A percentile compares a stretch with the other conserved stretches of the same genome.
These are phyloP conservation scores for Dissophora ornata DNA, from an alignment of 192 early-diverging fungal genomes.

Conservation along the genomic window DNA sequence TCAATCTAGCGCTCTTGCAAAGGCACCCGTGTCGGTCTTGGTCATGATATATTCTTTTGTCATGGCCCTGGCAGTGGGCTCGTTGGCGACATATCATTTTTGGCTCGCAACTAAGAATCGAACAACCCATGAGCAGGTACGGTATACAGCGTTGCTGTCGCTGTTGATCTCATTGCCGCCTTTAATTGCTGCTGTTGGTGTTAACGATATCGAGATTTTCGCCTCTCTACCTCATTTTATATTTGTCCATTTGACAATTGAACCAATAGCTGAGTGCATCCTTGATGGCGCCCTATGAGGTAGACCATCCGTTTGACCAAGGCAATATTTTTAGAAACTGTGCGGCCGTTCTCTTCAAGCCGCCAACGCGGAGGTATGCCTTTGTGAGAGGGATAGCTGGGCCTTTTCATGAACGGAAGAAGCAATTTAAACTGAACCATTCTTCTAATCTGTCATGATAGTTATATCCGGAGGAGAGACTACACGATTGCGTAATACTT, in stretches of 20 bases:
- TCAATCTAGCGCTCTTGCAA: constrained; percentile 28
- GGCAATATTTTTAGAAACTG: constrained; percentile 63
- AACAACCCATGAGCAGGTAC: constrained; percentile 91
- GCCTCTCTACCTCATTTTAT: too few species aligned
- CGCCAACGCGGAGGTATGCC: constrained; percentile 60
- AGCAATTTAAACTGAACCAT: too few species aligned
- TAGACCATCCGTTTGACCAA: constrained; percentile 62
- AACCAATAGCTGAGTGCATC: constrained; percentile 53
- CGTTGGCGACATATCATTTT: constrained; percentile 82
- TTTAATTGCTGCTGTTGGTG: neutral
- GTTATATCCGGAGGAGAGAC: constrained; percentile 42
- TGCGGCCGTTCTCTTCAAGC: constrained; percentile 65
- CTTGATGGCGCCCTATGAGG: constrained; percentile 42
- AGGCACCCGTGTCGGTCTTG: constrained; percentile 63
- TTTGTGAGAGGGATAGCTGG: neutral
- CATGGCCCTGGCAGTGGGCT: constrained; percentile 74
- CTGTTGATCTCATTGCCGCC: too few species aligned
- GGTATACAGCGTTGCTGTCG: too few species aligned
- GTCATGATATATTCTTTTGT: constrained; percentile 70
- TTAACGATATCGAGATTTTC: too few species aligned
- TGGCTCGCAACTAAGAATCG: constrained; percentile 76
- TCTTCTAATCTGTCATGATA: constrained; percentile 2
- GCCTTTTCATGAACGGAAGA: too few species aligned
- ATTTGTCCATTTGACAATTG: neutral
- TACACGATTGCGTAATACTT: constrained; percentile 28